Evolutionary conservation across 1,284 basidiomycete species (phyloP), one percentile per base, ranked within the genome.

Genomic region (Apiotrichum sp.): DNA sequence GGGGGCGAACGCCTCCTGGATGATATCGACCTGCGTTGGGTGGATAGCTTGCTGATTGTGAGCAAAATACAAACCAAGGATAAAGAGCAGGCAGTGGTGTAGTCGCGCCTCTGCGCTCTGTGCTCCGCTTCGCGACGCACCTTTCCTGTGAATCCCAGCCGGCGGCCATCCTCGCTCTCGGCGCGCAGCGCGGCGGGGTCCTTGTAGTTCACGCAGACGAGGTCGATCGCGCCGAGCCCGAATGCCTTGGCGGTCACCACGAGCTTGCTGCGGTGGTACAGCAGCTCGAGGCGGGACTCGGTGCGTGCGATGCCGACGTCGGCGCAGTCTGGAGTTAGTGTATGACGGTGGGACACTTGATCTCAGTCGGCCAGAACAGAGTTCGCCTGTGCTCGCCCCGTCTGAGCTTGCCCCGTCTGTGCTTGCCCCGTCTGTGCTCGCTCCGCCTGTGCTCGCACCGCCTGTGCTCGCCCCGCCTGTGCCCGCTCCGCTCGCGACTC

Each of bases 201-300:
- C 69, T 89, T 88, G 78, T 92, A 95, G 69, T 92, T 86, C 39
- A 93, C 84, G 71, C 92, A 95, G 1, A 95, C 91, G 86, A 95
- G 88, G 71, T 95, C 92, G 68, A 98, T 89, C 2, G 92, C 88
- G 41, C 86, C 83, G 2, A 96, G 78, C 0, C 83, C 83, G 67
- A 86, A 90, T 4, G 91, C 89, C 69, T 88, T 92, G 10, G 93
- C 91, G 0, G 86, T 83, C 31, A 88, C 83, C 8, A 87, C 89
- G 54, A 96, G 83, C 57, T 86, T 82, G 0, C 89, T 89, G n/a
- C 93, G 84, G 3, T 91, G 87, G 65, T 85, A 91, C 6, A 93
- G 81, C 22, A 98, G 78, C 67, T 95, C 91, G 49, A 79, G 78
- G 22, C 88, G 82, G 8, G 84, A 82, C 1, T 79, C 69, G 1